A percentile compares a stretch with the other conserved stretches of the same genome.
Conservation (phyloP, 2,329 filamentous ascomycete species). For the Bipolaris zeicola region DNA sequence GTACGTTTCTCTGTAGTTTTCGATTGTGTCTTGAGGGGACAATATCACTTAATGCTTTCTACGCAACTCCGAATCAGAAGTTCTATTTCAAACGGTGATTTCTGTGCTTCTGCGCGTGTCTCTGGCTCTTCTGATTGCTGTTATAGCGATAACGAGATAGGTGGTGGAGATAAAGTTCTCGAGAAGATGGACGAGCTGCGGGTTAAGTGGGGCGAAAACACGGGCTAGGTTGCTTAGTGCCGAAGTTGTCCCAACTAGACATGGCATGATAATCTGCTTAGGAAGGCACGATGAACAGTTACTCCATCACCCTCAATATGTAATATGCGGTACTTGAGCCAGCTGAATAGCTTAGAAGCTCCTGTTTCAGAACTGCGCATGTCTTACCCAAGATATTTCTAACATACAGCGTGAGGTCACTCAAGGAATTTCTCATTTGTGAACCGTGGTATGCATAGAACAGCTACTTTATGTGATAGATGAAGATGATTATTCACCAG, state of each 20-base stretch:
- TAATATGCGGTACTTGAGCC: no score
- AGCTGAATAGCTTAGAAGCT: not conserved
- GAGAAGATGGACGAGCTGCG: conserved; percentile 7
- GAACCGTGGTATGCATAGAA: not conserved
- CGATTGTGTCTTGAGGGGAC: not conserved
- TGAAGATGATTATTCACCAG: no score
- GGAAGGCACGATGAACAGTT: not conserved
- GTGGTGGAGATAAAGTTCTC: conserved; percentile 15
- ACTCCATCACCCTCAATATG: not conserved
- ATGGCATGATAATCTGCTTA: not conserved
- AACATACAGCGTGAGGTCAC: not conserved
- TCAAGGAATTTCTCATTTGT: not conserved
- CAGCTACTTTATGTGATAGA: not conserved
- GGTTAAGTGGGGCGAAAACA: conserved; percentile 10
- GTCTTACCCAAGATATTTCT: not conserved
- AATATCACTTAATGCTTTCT: not conserved
- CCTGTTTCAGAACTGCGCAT: not conserved
- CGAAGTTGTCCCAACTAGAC: conserved; percentile 1
- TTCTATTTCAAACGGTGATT: not conserved
- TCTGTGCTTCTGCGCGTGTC: not conserved
- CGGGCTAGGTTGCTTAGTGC: conserved; percentile 6
- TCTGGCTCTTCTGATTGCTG: not conserved
- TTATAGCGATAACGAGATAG: not conserved
- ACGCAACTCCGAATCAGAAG: not conserved
- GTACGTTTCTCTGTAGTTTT: not conserved